phyloP scores from a whole-genome alignment of 1,284 basidiomycete genomes.

The Austroboletus olivaceoglutinosus region DNA sequence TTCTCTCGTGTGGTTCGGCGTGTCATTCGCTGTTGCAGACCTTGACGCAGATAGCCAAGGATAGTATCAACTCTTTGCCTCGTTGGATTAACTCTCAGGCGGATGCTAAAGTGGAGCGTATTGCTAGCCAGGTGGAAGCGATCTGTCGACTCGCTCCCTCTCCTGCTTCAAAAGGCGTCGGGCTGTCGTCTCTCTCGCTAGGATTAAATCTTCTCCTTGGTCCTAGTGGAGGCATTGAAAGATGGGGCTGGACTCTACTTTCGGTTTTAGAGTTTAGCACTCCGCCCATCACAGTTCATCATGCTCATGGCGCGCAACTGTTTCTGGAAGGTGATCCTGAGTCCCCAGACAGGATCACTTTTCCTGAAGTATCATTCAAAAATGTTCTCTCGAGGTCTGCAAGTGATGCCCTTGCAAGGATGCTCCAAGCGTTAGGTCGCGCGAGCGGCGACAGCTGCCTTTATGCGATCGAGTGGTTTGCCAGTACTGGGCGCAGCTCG shows the following conservation, averaged over 20 bases:
- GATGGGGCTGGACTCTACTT: conserved; percentile 85
- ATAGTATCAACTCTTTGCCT: conserved; percentile 74
- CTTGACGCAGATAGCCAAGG: conserved; percentile 53
- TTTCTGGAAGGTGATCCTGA: conserved; percentile 54
- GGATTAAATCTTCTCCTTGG: conserved; percentile 73
- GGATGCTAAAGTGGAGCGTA: conserved; percentile 69
- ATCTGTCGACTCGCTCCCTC: conserved; percentile 53
- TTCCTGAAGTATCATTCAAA: conserved; percentile 61
- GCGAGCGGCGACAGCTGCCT: conserved; percentile 70
- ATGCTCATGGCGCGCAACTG: conserved; percentile 50
- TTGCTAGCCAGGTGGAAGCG: conserved; percentile 65
- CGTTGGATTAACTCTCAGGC: conserved; percentile 66
- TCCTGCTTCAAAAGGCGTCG: conserved; percentile 14
- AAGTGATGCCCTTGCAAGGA: conserved; percentile 54
- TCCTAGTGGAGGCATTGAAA: conserved; percentile 78
- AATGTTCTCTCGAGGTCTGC: conserved; percentile 60
- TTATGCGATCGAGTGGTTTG: conserved; percentile 81
- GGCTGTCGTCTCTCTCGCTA: conserved; percentile 44
- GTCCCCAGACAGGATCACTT: conserved; percentile 40
- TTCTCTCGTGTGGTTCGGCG: conserved; percentile 46
- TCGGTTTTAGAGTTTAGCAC: conserved; percentile 70
- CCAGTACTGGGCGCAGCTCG: conserved; percentile 52
- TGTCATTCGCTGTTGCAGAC: conserved; percentile 50
- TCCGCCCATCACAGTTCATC: conserved; percentile 47
- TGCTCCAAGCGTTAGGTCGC: conserved; percentile 71